Conservation (phyloP, 164 flowering plant species). For the Nelumbo lutea region DNA sequence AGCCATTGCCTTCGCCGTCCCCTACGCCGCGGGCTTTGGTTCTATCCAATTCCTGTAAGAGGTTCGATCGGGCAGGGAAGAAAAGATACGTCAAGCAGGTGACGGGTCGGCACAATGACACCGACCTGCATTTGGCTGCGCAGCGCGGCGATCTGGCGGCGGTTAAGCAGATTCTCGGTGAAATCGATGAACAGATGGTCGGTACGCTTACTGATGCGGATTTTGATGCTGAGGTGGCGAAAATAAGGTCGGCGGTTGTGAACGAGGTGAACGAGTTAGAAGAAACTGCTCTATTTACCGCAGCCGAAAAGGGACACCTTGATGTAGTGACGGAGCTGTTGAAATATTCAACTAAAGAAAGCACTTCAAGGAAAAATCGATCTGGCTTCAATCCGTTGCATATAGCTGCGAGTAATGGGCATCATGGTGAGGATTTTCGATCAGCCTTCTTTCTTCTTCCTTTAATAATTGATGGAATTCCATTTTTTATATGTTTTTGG, state of each 20-base stretch:
- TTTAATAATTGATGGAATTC: neutral
- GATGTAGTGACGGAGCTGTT: constrained; percentile 44
- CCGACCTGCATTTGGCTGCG: constrained; percentile 80
- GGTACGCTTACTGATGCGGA: constrained; percentile 52
- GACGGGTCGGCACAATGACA: constrained; percentile 77
- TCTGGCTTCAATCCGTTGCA: constrained; percentile 67
- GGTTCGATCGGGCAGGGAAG: constrained; percentile 59
- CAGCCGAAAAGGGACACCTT: constrained; percentile 42
- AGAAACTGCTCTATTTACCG: constrained; percentile 44
- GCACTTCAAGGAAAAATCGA: constrained; percentile 45
- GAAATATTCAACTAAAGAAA: constrained; percentile 36
- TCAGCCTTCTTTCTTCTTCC: neutral
- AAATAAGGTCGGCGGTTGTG: constrained; percentile 41
- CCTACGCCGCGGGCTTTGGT: constrained; percentile 51
- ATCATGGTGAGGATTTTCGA: constrained; percentile 36
- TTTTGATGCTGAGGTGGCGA: constrained; percentile 69
- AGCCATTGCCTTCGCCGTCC: constrained; percentile 27
- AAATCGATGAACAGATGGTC: constrained; percentile 61
- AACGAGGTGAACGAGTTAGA: constrained; percentile 53
- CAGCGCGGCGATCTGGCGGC: constrained; percentile 59
- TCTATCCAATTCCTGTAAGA: constrained; percentile 61
- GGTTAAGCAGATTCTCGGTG: constrained; percentile 54
- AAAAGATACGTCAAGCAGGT: constrained; percentile 90
- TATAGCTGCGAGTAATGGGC: constrained; percentile 65
- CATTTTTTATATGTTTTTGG: neutral